Evolutionary conservation across 1,284 basidiomycete species (phyloP), one percentile per base, ranked within the genome.

Genomic region (Earliella scabrosa): DNA sequence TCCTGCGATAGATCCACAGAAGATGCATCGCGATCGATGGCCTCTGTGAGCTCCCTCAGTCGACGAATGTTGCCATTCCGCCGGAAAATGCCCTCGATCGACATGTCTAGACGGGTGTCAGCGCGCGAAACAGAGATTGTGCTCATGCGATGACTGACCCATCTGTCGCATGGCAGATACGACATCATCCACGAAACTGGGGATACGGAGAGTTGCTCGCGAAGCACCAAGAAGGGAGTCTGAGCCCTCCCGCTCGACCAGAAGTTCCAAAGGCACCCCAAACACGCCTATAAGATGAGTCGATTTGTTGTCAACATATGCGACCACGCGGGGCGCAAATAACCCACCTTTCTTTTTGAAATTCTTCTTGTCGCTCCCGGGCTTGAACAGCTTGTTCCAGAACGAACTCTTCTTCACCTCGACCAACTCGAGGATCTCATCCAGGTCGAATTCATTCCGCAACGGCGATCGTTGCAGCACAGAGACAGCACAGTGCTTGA

Each of bases 151-250:
- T 46, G 47, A 81, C 92, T 68, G 61, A 96, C 95, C 97, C 97
- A 98, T 98, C 74, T 98, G 96, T 70, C 92, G 85, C 97, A 99
- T 98, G 3, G 97, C 95, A 51, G 94, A 97, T 38, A 99, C 87
- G 52, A 98, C 91, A 68, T 99, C 97, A 71, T 99, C 97, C 58
- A 99, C 92, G 71, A 99, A 98, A 72, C 93, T 97, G 7, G 97
- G 97, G 26, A 99, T 90, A 63, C 94, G 83, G 60, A 99, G 72
- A 20, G 92, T 86, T 36, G 86, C 87, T 20, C 91, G 85, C n/a
- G 93, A 92, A 24, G 93, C 92, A 26, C 95, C 95, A 51, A 95
- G 84, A 62, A 93, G 77, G 21, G 96, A 98, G 75, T 99, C 97
- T 8, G 93, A 90, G 2, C 97, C 97, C 68, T 96, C 95, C 56